Base-by-base conservation (phyloP, 2,329 filamentous ascomycete genomes). In the Botrytis sinoallii region DNA sequence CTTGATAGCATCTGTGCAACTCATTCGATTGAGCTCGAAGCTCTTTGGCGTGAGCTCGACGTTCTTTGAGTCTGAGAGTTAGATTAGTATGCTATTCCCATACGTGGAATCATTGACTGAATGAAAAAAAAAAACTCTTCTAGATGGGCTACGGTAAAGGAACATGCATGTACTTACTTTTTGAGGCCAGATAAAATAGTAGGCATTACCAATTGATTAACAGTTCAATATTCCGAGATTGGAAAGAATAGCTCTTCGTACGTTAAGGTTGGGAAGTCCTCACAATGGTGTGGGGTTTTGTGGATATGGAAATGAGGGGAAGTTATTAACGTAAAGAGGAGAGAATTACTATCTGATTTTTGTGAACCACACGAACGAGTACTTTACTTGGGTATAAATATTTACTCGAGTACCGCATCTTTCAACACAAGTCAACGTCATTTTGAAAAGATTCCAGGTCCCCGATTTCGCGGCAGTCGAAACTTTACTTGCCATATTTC, bases 21-120 rank as follows among this genome's bases (percentile, higher is more conserved):
- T 73, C 71, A 35, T 60, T 29, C 10, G 60, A 59, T 18, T 35
- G 42, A n/a, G 20, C 38, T 57, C 22, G 48, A n/a, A 70, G 66
- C 25, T 73, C 72, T 57, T 46, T 57, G 52, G 44, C 42, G 2
- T 59, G 44, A 16, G 32, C 52, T 22, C 72, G 72, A 29, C 72
- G 67, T 10, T 67, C 55, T 71, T 32, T 70, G 6, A 57, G 20
- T 14, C 66, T 73, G 22, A 20, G 8, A 20, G 14, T 42, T 14
- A 20, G 9, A 35, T 52, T 25, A 65, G 60, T 20, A 48, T 14
- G 29, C 32, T n/a, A 25, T 44, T 29, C 5, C 14, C 48, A 29
- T 18, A 22, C 29, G 25, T 18, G 7, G 16, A 35, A n/a, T 2
- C 22, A 29, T 55, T 22, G 29, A 60, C 7, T 20, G 22, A 14